A percentile compares a stretch with the other conserved stretches of the same genome.
phyloP scores from a whole-genome alignment of 2,329 filamentous ascomycete genomes.

The Stylonectria norvegica region DNA sequence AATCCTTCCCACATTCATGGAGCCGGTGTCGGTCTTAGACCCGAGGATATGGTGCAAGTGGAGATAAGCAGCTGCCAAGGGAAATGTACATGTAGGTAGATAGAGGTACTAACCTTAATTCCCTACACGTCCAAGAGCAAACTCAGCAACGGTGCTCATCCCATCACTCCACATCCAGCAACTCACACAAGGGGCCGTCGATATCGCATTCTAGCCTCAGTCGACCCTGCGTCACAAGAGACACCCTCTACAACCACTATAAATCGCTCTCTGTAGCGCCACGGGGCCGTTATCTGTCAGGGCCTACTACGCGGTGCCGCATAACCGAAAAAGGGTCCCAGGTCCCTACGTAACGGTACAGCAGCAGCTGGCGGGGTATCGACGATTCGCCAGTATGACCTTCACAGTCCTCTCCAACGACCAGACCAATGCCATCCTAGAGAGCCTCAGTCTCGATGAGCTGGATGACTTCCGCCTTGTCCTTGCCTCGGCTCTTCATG shows the following conservation, averaged over 20 bases:
- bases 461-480: conserved; percentile 49
- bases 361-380: neutral
- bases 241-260: conserved; percentile 4
- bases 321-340: no score
- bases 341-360: conserved; percentile 7
- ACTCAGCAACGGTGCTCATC: conserved; percentile 14
- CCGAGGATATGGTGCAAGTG: conserved; percentile 17
- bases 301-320: no score
- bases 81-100: no score
- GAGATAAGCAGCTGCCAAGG: conserved; percentile 17
- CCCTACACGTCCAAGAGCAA: no score
- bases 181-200: neutral
- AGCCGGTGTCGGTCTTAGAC: no score
- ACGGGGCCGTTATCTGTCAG: no score
- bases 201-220: conserved; percentile 8
- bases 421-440: conserved; percentile 53
- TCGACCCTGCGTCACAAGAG: conserved; percentile 2
- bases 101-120: no score
- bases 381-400: conserved; percentile 41
- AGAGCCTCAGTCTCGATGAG: conserved; percentile 50
- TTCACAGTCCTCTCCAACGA: conserved; percentile 57
- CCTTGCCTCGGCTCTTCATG: conserved; percentile 53
- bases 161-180: conserved; percentile 22
- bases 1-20: no score
- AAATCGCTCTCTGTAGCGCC: no score